Conservation (phyloP, 306 rosid species). For the Fagus sylvatica region DNA sequence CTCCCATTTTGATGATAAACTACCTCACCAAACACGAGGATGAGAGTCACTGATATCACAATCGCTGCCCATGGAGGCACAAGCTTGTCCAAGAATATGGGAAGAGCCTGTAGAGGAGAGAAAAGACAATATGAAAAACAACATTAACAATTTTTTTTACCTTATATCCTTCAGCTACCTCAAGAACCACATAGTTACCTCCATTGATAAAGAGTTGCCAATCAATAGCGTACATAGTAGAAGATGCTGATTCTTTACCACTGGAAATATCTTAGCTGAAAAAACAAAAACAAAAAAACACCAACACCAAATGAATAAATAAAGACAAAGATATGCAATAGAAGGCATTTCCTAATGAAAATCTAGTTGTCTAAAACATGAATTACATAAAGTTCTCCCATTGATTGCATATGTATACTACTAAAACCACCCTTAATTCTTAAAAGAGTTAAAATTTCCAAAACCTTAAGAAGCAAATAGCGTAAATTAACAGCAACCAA, state of each 20-base stretch:
- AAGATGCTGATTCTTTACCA: slow-evolving; percentile 97
- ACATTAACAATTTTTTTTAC: background rate
- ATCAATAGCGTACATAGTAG: slow-evolving; percentile 91
- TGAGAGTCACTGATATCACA: slow-evolving; percentile 79
- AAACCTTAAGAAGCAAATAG: background rate
- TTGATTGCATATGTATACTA: background rate
- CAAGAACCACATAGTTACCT: slow-evolving; percentile 49
- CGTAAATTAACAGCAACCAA: background rate
- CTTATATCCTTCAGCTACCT: background rate
- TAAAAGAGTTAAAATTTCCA: background rate
- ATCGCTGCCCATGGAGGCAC: slow-evolving; percentile 91
- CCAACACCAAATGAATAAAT: background rate
- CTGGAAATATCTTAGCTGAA: slow-evolving; percentile 93
- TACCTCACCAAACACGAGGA: slow-evolving; percentile 96
- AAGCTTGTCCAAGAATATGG: slow-evolving; percentile 80
- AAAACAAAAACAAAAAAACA: slow-evolving; percentile 5
- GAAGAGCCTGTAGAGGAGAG: slow-evolving; percentile 64
- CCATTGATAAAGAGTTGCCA: slow-evolving; percentile 94
- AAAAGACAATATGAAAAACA: background rate
- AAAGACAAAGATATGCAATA: background rate
- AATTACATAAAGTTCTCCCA: background rate
- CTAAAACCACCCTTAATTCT: background rate
- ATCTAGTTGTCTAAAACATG: background rate
- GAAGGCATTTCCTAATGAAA: background rate
- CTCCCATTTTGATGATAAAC: slow-evolving; percentile 4